Evolutionary conservation across 2,329 filamentous ascomycete genomes (phyloP), one percentile per base, ranked within the genome.

Genomic region (Paramyrothecium roridum): DNA sequence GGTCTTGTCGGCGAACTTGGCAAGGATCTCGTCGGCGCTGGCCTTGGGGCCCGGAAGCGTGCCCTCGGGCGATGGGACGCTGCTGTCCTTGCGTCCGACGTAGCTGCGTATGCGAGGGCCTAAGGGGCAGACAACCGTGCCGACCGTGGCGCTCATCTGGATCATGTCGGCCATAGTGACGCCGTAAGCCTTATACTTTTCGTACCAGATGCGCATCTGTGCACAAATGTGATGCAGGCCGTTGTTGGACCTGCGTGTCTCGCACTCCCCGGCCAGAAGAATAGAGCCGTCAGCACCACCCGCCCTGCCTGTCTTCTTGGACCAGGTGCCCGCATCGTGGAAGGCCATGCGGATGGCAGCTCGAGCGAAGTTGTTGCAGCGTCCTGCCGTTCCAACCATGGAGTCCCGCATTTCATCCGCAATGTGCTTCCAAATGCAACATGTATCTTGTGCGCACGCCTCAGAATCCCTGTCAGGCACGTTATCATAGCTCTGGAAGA

Each of bases 271-370:
- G 20, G 49, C 26, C 30, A 51, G 49, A 12, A 51, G n/a, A 13
- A 40, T 22, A 34, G 49, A 51, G 11, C 49, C 49, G 20, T 51
- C 49, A 4, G 49, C 49, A 19, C 49, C 49, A 19, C 49, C 49
- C 16, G 26, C 52, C 1, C n/a, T 40, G 16, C 57, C 57, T 2
- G 56, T 57, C 6, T 33, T 55, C 23, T 51, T 46, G 16, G 57
- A 59, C 73, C 74, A 77, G 23, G 69, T 65, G 2, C 66, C 76
- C 7, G 75, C 73, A 57, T 79, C 76, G 59, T 79, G 76, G 61
- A 78, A 79, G 20, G 74, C 76, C 20, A 77, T 66, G 11, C 76
- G 74, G 53, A 78, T 65, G 19, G 74, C 71, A 34, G 62, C 64
- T 17, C 76, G 71, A 3, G 76, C 76, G 55, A 67, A 62, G 47